Evolutionary conservation across 75 land plant genomes (phyloP), one percentile per base, ranked within the genome.

Genomic region (Gnetum montanum): DNA sequence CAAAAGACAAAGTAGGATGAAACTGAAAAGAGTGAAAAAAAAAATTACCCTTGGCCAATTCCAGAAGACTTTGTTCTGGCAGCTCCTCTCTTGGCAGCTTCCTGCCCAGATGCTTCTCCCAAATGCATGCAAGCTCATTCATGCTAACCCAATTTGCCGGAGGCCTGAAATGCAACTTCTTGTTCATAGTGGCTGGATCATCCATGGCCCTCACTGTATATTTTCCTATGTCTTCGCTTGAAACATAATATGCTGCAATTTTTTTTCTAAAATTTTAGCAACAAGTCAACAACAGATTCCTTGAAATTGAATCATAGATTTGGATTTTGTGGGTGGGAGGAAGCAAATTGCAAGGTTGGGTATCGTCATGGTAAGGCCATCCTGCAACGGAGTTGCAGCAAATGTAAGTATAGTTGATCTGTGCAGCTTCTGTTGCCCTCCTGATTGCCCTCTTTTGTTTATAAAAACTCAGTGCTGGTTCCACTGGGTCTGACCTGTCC

Each of bases 381-480:
- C 76, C 79, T 10, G 84, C 80, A 37, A 86, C 76, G 35, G 72
- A 72, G 49, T 73, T 79, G 69, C 69, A 64, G 29, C 66, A 69
- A 18, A 86, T 69, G 50, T 74, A 73, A 4, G 90, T 86, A 71
- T 70, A 70, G 4, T 79, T 79, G 20, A 86, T 53, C 7, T 71
- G 68, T 2, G 73, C 52, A 29, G 64, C 75, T 54, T 76, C 84
- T 5, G 68, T 33, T 6, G 66, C 63, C 19, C 79, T 64, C 16
- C 88, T 61, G 13, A 86, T 69, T 15, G 43, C 38, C 16, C 66
- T 43, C 66, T 86, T 86, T 3, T 61, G 64, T 1, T 31, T 55
- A 65, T 70, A 83, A 59, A 84, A 58, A 12, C 10, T 59, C 3
- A 64, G 54, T 16, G 64, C 71, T 0, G 79, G 72, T 58, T 74